A percentile compares a stretch with the other conserved stretches of the same genome.
Conservation (phyloP, 306 rosid species). For the Trifolium pratense region DNA sequence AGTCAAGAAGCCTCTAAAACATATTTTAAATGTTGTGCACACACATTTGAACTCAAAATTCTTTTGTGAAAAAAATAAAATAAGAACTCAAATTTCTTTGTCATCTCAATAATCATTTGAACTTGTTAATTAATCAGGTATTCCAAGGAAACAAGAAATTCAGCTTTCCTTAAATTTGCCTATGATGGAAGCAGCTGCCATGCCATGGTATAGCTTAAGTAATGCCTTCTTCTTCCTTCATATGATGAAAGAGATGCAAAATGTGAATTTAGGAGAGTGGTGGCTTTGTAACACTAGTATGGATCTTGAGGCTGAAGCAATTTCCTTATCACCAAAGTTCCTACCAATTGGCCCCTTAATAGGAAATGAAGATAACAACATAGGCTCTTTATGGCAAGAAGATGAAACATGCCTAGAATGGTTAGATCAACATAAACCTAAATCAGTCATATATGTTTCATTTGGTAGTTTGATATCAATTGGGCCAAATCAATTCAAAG, state of each 20-base stretch:
- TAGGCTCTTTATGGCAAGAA: conserved; percentile 36
- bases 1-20: no score
- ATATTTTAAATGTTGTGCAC: no score
- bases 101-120: not conserved
- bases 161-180: conserved; percentile 42
- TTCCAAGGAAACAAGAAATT: conserved; percentile 38
- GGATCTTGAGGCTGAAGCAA: conserved; percentile 47
- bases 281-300: conserved; percentile 55
- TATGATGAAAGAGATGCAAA: conserved; percentile 30
- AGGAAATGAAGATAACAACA: conserved; percentile 1
- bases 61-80: no score
- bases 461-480: conserved; percentile 45
- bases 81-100: not conserved
- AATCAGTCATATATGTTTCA: conserved; percentile 49
- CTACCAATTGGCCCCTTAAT: conserved; percentile 51
- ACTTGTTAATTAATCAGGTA: conserved; percentile 38
- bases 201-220: conserved; percentile 47
- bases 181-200: conserved; percentile 34
- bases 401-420: conserved; percentile 45
- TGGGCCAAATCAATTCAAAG: conserved; percentile 44
- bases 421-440: conserved; percentile 44
- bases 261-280: conserved; percentile 41
- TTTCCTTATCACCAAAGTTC: conserved; percentile 42
- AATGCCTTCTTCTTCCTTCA: conserved; percentile 35
- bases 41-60: not conserved